A percentile compares a stretch with the other conserved stretches of the same genome.
Evolutionary conservation across 2,329 filamentous ascomycete genomes (phyloP).

Genomic region (Tolypocladium nubicola): DNA sequence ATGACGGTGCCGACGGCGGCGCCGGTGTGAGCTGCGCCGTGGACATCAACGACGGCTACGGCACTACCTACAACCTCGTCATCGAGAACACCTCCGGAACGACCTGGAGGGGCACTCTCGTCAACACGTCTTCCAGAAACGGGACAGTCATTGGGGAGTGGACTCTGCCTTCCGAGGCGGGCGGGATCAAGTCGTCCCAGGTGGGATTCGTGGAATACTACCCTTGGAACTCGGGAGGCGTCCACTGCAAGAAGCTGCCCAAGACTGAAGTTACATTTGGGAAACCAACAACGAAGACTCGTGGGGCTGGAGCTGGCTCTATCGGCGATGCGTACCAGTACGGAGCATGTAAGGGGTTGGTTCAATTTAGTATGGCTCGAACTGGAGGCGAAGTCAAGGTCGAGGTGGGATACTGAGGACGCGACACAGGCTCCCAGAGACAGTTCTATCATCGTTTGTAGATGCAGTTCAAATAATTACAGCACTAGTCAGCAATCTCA

Average conservation of each 20-base stretch:
- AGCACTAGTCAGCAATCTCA: too few species aligned
- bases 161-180: constrained; percentile 4
- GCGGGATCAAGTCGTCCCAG: constrained; percentile 2
- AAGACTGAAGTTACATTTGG: background rate
- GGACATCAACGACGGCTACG: constrained; percentile 6
- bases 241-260: constrained; percentile 5
- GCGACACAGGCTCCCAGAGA: too few species aligned
- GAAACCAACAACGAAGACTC: background rate
- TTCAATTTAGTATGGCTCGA: too few species aligned
- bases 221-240: constrained; percentile 4
- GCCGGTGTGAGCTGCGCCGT: constrained; percentile 11
- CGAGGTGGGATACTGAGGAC: too few species aligned
- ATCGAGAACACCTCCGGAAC: constrained; percentile 6
- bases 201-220: constrained; percentile 10
- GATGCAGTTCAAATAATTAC: too few species aligned
- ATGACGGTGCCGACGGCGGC: constrained; percentile 13
- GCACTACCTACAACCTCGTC: constrained; percentile 7
- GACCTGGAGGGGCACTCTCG: constrained; percentile 10
- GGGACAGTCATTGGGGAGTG: constrained; percentile 6
- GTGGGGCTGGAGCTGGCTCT: background rate
- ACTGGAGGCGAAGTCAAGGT: too few species aligned
- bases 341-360: background rate
- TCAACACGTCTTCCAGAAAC: constrained; percentile 5
- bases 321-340: background rate
- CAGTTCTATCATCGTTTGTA: too few species aligned